Base-by-base conservation (phyloP, 768 basidiomycete genomes). In the Amanita exitialis region DNA sequence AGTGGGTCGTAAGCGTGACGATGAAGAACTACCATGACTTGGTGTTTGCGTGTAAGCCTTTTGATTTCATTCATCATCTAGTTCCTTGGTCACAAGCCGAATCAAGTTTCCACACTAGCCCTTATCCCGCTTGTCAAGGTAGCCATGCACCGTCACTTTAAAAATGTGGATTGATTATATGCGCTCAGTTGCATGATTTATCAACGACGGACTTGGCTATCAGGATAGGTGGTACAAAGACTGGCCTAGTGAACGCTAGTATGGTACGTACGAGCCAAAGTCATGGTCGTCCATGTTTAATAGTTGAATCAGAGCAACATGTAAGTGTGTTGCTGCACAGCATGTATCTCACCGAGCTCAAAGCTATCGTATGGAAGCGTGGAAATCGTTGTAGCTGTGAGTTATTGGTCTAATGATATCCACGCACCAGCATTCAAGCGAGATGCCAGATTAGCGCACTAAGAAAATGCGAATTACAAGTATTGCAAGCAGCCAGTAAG, bases 71-170 rank as follows among this genome's bases (percentile, higher is more conserved):
- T 41, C 25, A 20, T 16, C 38, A 16, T 10, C 25, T 20, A 36
- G 8, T 15, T 44, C 13, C 18, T 23, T 16, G 23, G 27, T 36
- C 36, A 51, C 25, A 38, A 13, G 15, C 30, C 9, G 35, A 39
- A 32, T 53, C 48, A 54, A 87, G 84, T 80, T 49, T 83, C 76
- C 53, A 71, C 83, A 55, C 65, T 87, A 23, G 76, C 84, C 8
- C 77, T 92, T 64, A 76, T 90, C 23, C 90, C 90, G 3, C 73
- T 90, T 25, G 87, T 90, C 45, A 83, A 85, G 68, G 84, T 85
- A 56, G 12, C 65, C 3, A 23, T 53, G 25, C 34, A 18, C 52
- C 4, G 28, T 42, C 42, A 41, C 6, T 1, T 37, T 10, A 38
- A 30, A 13, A 16, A 41, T 27, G 34, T n/a, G 8, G 43, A 44